Evolutionary conservation across 1,139 yeast species (phyloP).

Genomic region (Candida tetrigidarum): DNA sequence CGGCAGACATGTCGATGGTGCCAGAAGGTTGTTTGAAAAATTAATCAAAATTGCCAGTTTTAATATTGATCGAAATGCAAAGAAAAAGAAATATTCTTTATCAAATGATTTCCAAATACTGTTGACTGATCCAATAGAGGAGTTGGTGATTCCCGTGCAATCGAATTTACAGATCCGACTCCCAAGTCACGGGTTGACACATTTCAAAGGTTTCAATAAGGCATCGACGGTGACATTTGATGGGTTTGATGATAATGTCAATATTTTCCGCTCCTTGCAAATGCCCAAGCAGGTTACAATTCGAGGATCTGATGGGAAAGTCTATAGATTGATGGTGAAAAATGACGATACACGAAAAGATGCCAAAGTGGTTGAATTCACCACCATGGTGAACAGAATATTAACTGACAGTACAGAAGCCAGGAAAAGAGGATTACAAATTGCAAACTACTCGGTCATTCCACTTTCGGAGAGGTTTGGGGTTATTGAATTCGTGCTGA

Average conservation of each 20-base stretch:
- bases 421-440: conserved; percentile 67
- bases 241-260: conserved; percentile 64
- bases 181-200: conserved; percentile 53
- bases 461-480: conserved; percentile 90
- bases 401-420: conserved; percentile 72
- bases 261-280: conserved; percentile 80
- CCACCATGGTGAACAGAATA: conserved; percentile 82
- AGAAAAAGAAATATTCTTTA: conserved; percentile 38
- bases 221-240: conserved; percentile 56
- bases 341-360: conserved; percentile 95
- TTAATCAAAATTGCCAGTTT: conserved; percentile 41
- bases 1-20: conserved; percentile 18
- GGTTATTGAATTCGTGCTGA: conserved; percentile 89
- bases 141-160: conserved; percentile 82
- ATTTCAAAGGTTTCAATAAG: conserved; percentile 57
- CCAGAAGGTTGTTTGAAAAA: conserved; percentile 37
- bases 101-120: conserved; percentile 51
- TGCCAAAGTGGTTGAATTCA: conserved; percentile 92
- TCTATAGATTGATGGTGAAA: conserved; percentile 80
- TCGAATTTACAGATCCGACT: conserved; percentile 70
- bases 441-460: conserved; percentile 85
- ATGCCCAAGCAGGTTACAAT: conserved; percentile 81
- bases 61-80: conserved; percentile 32
- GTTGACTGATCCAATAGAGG: conserved; percentile 55
- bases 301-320: conserved; percentile 75